phyloP scores from a whole-genome alignment of 164 flowering plant genomes.

The Magnolia changhungtana region DNA sequence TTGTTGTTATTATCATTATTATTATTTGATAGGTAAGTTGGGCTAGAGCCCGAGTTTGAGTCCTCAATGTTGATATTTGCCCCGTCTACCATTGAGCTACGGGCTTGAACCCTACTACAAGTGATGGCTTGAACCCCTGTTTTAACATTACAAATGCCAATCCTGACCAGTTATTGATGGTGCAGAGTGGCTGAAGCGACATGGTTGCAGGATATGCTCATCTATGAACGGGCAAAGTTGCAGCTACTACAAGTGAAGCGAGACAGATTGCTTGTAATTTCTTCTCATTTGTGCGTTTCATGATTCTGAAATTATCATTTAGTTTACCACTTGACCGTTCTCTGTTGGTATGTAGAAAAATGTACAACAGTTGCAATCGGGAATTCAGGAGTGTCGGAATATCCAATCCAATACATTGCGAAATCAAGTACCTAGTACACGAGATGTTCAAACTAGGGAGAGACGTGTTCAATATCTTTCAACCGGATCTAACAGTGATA shows the following conservation, averaged over 20 bases:
- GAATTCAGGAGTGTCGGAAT: constrained; percentile 36
- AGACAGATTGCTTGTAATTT: constrained; percentile 46
- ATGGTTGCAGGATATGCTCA: constrained; percentile 34
- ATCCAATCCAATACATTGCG: constrained; percentile 29
- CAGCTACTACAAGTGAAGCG: constrained; percentile 45
- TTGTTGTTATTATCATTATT: too few relatives aligned
- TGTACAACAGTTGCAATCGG: constrained; percentile 34
- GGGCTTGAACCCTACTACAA: too few relatives aligned
- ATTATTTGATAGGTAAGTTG: too few relatives aligned
- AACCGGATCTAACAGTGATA: constrained; percentile 14
- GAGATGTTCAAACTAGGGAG: constrained; percentile 20
- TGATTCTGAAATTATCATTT: not conserved
- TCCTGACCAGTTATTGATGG: constrained; percentile 7
- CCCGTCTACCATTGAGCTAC: too few relatives aligned
- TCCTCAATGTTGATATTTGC: too few relatives aligned
- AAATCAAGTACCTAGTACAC: constrained; percentile 13
- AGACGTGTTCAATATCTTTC: constrained; percentile 11
- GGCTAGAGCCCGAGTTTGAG: too few relatives aligned
- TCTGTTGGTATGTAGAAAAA: constrained; percentile 45
- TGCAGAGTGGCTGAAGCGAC: constrained; percentile 57
- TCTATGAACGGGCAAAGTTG: constrained; percentile 48
- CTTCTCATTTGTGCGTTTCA: constrained; percentile 1
- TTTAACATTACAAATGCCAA: not conserved
- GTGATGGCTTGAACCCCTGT: too few relatives aligned
- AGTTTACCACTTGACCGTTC: constrained; percentile 1